Evolutionary conservation across 371 early-diverging fungal species (phyloP).

Genomic region (Dinochytrium kinnereticum): DNA sequence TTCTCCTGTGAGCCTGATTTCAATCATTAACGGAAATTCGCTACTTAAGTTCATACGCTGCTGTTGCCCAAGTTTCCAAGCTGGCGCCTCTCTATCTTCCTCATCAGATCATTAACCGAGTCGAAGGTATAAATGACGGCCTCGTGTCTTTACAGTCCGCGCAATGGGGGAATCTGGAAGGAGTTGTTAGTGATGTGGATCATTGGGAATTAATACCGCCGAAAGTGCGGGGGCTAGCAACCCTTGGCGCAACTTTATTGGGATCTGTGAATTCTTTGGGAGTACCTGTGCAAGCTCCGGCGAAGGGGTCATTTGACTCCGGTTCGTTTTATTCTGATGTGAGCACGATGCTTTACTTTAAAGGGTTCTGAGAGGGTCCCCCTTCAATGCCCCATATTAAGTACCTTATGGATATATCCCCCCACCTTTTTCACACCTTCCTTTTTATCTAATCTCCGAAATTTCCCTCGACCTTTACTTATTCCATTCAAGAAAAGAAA

Average conservation of each 20-base stretch:
- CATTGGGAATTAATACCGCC: constrained; percentile 81
- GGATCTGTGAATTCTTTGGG: no score
- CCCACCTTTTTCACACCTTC: no score
- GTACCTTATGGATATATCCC: no score
- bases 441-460: no score
- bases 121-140: constrained; percentile 94
- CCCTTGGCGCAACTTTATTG: neutral
- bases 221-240: neutral
- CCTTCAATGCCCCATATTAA: no score
- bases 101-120: constrained; percentile 61
- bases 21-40: no score
- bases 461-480: no score
- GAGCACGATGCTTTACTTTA: constrained; percentile 65
- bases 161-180: constrained; percentile 85
- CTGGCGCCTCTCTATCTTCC: constrained; percentile 49
- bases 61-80: constrained; percentile 62
- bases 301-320: constrained; percentile 63
- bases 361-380: constrained; percentile 26
- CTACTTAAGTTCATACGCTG: constrained; percentile 58
- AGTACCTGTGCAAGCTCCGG: neutral
- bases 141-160: constrained; percentile 80
- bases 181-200: constrained; percentile 72
- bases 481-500: no score
- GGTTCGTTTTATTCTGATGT: constrained; percentile 78
- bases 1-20: no score